These are phyloP conservation scores for Breviolum minutum DNA, from an alignment of 73 alveolate species.

Conservation along the genomic window DNA sequence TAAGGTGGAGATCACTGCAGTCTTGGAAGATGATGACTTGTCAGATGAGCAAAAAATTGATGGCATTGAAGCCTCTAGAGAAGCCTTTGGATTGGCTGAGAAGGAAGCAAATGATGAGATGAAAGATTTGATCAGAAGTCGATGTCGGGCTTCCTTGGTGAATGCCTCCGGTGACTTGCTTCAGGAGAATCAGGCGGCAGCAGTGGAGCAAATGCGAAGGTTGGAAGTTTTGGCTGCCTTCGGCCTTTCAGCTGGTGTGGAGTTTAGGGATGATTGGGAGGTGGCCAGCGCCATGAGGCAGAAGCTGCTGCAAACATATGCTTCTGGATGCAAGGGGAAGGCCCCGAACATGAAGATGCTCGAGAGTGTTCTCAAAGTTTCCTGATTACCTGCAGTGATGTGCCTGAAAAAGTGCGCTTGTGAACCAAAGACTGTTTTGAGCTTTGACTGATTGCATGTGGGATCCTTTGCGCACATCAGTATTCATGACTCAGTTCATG, in stretches of 20 bases:
- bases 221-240: conserved; percentile 21
- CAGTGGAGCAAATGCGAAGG: conserved; percentile 76
- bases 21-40: conserved; percentile 79
- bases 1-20: conserved; percentile 80
- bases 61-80: conserved; percentile 91
- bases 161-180: conserved; percentile 90
- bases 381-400: conserved; percentile 47
- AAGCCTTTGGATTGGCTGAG: conserved; percentile 83
- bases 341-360: conserved; percentile 63
- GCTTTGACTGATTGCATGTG: not conserved
- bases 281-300: conserved; percentile 91
- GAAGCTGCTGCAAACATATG: conserved; percentile 55
- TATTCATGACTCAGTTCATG: too few species aligned
- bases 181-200: conserved; percentile 84
- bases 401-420: not conserved
- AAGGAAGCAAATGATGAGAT: conserved; percentile 84
- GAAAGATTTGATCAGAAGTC: conserved; percentile 48
- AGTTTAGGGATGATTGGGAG: conserved; percentile 82
- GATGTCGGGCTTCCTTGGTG: conserved; percentile 92
- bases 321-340: conserved; percentile 61
- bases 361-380: conserved; percentile 44
- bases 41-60: conserved; percentile 86
- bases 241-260: conserved; percentile 91
- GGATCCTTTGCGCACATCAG: not conserved
- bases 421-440: not conserved